A percentile compares a stretch with the other conserved stretches of the same genome.
Conservation (phyloP, 2,329 filamentous ascomycete genomes). For the Chrysoporthe puriensis region DNA sequence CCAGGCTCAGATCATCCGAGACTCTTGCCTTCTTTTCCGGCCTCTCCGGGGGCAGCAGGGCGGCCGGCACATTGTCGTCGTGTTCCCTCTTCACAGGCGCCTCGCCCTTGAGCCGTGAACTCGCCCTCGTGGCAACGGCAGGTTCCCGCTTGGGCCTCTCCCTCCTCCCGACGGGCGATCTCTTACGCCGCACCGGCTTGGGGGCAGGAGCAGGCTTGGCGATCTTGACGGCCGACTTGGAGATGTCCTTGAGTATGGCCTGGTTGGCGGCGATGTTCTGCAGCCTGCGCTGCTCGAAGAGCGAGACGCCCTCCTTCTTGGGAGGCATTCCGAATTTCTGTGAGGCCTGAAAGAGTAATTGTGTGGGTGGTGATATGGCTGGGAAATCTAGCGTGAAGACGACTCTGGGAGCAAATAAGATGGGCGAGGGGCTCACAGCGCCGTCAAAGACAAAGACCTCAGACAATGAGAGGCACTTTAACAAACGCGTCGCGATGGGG, state of each 20-base stretch:
- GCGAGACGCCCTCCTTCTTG: conserved; percentile 49
- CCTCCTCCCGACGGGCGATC: conserved; percentile 40
- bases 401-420: conserved; percentile 2
- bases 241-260: conserved; percentile 76
- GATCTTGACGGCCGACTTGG: conserved; percentile 70
- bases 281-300: conserved; percentile 83
- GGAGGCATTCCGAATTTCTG: conserved; percentile 46
- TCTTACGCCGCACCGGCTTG: conserved; percentile 40
- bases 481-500: conserved; percentile 22
- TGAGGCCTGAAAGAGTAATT: neutral
- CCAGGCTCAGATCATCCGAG: conserved; percentile 67
- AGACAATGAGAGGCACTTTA: conserved; percentile 22
- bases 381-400: neutral
- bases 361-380: no score
- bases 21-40: conserved; percentile 61
- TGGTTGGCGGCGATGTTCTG: conserved; percentile 89
- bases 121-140: conserved; percentile 57
- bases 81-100: conserved; percentile 53
- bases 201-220: conserved; percentile 29
- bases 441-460: neutral
- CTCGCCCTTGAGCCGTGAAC: conserved; percentile 59
- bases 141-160: conserved; percentile 53
- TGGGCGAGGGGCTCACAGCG: neutral
- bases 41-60: conserved; percentile 21
- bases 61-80: conserved; percentile 31